Percentiles rank a stretch among this genome's conserved stretches.
These are phyloP conservation scores for Colletotrichum destructivum DNA, from an alignment of 2,329 filamentous ascomycete genomes.

Conservation along the genomic window DNA sequence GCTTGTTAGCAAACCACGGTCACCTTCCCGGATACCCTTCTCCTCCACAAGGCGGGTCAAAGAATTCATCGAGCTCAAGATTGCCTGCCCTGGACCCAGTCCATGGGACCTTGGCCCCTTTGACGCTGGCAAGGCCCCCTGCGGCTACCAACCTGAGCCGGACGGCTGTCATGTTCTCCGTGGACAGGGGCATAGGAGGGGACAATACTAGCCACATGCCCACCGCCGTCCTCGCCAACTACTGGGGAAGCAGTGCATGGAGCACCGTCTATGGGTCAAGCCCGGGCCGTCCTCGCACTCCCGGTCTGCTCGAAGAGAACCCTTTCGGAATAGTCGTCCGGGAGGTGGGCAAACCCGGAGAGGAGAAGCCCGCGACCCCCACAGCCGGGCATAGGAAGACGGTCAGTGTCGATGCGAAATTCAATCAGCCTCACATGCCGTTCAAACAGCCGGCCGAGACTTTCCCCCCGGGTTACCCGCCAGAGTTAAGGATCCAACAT, in stretches of 20 bases:
- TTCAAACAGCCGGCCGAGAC: slow-evolving; percentile 62
- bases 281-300: slow-evolving; percentile 42
- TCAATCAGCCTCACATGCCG: slow-evolving; percentile 45
- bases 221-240: slow-evolving; percentile 89
- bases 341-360: slow-evolving; percentile 50
- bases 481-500: slow-evolving; percentile 87
- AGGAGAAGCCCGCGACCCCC: slow-evolving; percentile 44
- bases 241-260: slow-evolving; percentile 94
- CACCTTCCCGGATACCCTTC: slow-evolving; percentile 76
- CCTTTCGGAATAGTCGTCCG: slow-evolving; percentile 59
- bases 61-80: slow-evolving; percentile 28
- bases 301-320: slow-evolving; percentile 52
- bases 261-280: slow-evolving; percentile 52
- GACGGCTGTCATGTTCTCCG: slow-evolving; percentile 84
- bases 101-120: slow-evolving; percentile 79
- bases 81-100: slow-evolving; percentile 47
- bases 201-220: slow-evolving; percentile 82
- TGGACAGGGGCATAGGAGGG: slow-evolving; percentile 78
- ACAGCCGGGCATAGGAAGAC: slow-evolving; percentile 58
- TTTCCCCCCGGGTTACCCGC: slow-evolving; percentile 84
- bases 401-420: slow-evolving; percentile 58
- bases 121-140: slow-evolving; percentile 86
- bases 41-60: slow-evolving; percentile 32
- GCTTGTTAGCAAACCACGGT: slow-evolving; percentile 87
- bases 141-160: slow-evolving; percentile 89